Percentiles rank a stretch among this genome's conserved stretches.
Evolutionary conservation across 176 grass and related monocot species (phyloP).

Genomic region (Eleusine coracana): DNA sequence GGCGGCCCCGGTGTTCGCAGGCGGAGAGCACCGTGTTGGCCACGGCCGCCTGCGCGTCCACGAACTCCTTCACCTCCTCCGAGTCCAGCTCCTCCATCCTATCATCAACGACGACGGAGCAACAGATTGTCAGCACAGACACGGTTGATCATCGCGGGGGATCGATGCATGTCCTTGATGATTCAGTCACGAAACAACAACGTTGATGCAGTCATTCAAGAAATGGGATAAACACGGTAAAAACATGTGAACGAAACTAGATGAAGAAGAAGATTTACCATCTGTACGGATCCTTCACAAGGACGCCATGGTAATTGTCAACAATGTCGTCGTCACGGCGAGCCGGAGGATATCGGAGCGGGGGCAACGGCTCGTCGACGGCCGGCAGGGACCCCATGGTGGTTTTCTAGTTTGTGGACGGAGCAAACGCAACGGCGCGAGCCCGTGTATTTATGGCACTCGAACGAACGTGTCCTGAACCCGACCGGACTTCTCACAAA

Average conservation of each 20-base stretch:
- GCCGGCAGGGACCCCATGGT: slow-evolving; percentile 65
- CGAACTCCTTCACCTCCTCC: slow-evolving; percentile 70
- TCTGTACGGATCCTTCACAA: slow-evolving; percentile 79
- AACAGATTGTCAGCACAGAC: too few relatives aligned
- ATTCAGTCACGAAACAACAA: too few relatives aligned
- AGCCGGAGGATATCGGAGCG: slow-evolving; percentile 62
- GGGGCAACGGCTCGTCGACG: slow-evolving; percentile 40
- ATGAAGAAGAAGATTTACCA: slow-evolving; percentile 48
- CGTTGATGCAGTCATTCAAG: background rate
- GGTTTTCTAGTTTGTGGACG: background rate
- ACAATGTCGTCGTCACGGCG: slow-evolving; percentile 69
- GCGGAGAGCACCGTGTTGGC: slow-evolving; percentile 58
- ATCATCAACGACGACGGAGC: background rate
- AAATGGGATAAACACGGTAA: background rate
- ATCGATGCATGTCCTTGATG: too few relatives aligned
- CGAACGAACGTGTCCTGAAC: background rate
- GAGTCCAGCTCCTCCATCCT: slow-evolving; percentile 97
- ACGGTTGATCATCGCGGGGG: background rate
- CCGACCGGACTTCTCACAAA: background rate
- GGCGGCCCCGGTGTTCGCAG: slow-evolving; percentile 65
- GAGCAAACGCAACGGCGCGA: background rate
- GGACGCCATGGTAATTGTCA: slow-evolving; percentile 82
- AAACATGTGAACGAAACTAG: background rate
- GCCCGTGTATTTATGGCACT: background rate
- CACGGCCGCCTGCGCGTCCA: slow-evolving; percentile 62